These are phyloP conservation scores for Colletotrichum zoysiae DNA, from an alignment of 2,329 filamentous ascomycete species.

Conservation along the genomic window DNA sequence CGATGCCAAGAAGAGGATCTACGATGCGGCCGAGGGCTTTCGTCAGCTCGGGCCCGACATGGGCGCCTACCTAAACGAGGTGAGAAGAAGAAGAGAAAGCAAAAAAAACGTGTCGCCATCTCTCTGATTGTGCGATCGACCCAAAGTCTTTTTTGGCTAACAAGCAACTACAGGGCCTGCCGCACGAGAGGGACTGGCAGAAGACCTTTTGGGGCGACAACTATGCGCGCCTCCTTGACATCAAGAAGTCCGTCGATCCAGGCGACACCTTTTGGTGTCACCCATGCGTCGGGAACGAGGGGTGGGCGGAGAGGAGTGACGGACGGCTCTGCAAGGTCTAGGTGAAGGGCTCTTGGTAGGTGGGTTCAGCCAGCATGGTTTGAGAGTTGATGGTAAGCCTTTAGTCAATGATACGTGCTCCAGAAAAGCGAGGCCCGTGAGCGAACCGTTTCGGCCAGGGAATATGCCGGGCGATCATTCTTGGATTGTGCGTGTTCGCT, in stretches of 20 bases:
- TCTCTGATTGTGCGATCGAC: too few relatives aligned
- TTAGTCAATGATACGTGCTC: not conserved
- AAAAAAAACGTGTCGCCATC: conserved; percentile 23
- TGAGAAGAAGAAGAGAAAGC: not conserved
- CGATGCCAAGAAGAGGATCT: conserved; percentile 46
- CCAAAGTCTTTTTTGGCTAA: not conserved
- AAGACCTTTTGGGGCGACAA: conserved; percentile 39
- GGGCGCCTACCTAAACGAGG: conserved; percentile 41
- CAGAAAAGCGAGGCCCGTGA: not conserved
- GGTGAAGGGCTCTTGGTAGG: not conserved
- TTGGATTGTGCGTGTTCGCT: not conserved
- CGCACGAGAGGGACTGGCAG: conserved; percentile 39
- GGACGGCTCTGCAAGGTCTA: conserved; percentile 23
- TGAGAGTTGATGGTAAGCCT: too few relatives aligned
- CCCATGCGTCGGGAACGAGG: conserved; percentile 34
- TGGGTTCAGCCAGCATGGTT: not conserved
- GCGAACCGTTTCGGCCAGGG: too few relatives aligned
- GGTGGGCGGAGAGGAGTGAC: conserved; percentile 20
- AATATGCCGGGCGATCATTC: too few relatives aligned
- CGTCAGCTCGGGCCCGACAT: conserved; percentile 42
- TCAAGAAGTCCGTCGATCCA: conserved; percentile 38
- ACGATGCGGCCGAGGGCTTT: conserved; percentile 51
- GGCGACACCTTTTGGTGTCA: conserved; percentile 37
- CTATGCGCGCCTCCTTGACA: conserved; percentile 27
- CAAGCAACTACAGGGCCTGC: not conserved